These are phyloP conservation scores for Camellia sinensis DNA, from an alignment of 148 eudicot genomes.

Conservation along the genomic window DNA sequence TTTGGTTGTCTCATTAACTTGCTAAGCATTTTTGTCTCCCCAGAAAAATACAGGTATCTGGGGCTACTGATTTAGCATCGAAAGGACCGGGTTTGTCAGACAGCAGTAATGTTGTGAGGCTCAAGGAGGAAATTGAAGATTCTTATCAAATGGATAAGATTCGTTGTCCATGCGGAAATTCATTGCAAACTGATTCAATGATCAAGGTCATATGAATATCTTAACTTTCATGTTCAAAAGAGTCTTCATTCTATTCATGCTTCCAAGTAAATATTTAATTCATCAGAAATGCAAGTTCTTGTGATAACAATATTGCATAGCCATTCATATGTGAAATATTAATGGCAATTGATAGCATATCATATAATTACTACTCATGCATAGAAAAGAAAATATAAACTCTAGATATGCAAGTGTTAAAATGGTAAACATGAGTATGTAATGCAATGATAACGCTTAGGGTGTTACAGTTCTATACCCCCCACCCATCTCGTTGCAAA, in stretches of 20 bases:
- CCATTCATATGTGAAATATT: no score
- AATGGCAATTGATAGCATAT: no score
- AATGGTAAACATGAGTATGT: no score
- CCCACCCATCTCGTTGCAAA: neutral
- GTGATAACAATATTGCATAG: no score
- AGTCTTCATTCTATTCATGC: no score
- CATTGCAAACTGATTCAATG: constrained; percentile 58
- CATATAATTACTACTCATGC: no score
- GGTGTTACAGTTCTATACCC: neutral
- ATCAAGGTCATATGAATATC: constrained; percentile 35
- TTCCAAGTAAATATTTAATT: no score
- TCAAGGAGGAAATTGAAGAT: constrained; percentile 79
- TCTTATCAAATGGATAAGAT: constrained; percentile 60
- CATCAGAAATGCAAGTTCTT: no score
- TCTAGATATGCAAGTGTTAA: no score
- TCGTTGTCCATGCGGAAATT: constrained; percentile 71
- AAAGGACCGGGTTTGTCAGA: constrained; percentile 58
- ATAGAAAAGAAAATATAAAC: no score
- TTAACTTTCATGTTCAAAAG: neutral
- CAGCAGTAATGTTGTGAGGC: constrained; percentile 48
- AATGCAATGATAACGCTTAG: no score
- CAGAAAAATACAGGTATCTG: constrained; percentile 92
- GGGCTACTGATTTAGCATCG: constrained; percentile 82
- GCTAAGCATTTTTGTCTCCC: constrained; percentile 8
- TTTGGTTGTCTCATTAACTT: constrained; percentile 5